Percentiles rank a stretch among this genome's conserved stretches.
phyloP scores from a whole-genome alignment of 495 filamentous ascomycete genomes.

The Penicillium waksmanii region DNA sequence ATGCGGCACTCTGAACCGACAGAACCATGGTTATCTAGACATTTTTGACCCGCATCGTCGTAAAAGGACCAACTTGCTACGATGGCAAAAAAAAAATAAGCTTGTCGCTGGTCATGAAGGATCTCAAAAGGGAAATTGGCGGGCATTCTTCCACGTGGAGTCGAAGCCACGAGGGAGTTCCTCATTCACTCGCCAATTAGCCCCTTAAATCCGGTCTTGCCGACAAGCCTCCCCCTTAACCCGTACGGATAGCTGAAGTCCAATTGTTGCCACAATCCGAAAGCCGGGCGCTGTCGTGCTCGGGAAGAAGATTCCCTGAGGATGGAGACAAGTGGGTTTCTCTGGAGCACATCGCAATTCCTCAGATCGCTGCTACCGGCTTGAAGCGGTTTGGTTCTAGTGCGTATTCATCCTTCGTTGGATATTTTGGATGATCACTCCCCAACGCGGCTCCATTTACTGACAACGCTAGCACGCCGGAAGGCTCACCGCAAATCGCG shows the following conservation, averaged over 20 bases:
- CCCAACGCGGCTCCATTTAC: constrained; percentile 8
- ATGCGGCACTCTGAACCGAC: no score
- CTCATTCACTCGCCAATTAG: background rate
- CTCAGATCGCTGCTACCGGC: constrained; percentile 29
- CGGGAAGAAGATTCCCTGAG: constrained; percentile 13
- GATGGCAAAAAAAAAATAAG: background rate
- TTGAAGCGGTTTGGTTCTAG: constrained; percentile 9
- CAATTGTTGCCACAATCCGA: background rate
- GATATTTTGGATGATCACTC: constrained; percentile 10
- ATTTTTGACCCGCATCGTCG: background rate
- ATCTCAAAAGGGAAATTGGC: background rate
- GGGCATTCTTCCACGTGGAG: background rate
- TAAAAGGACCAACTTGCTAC: background rate
- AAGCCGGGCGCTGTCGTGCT: background rate
- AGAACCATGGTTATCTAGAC: background rate
- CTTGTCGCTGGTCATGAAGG: background rate
- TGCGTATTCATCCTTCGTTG: constrained; percentile 19
- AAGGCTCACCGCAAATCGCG: constrained; percentile 13
- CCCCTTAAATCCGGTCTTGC: constrained; percentile 5
- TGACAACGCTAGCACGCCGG: constrained; percentile 10
- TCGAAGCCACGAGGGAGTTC: background rate
- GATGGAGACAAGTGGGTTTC: background rate
- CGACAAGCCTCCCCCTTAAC: background rate
- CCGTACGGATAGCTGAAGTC: background rate
- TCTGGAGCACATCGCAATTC: constrained; percentile 4